phyloP scores from a whole-genome alignment of 495 filamentous ascomycete genomes.

The Aspergillus taichungensis region DNA sequence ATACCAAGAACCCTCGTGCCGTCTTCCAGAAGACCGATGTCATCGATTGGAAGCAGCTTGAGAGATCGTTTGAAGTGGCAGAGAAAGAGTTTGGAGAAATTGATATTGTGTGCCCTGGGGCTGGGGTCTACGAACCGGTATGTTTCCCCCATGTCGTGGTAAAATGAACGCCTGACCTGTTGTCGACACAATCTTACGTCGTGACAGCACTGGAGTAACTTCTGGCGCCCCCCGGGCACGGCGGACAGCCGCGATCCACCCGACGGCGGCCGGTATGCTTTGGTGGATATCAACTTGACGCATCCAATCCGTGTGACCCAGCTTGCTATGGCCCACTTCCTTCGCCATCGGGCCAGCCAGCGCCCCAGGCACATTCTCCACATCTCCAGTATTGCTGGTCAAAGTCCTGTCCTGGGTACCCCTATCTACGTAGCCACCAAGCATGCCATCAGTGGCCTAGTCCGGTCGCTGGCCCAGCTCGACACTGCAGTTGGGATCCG shows the following conservation, averaged over 20 bases:
- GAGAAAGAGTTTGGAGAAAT: constrained; percentile 46
- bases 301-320: constrained; percentile 62
- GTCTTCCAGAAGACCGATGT: constrained; percentile 60
- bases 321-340: constrained; percentile 53
- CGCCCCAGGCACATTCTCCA: constrained; percentile 47
- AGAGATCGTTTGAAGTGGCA: constrained; percentile 47
- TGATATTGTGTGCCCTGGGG: constrained; percentile 61
- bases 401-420: constrained; percentile 35
- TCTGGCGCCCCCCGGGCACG: constrained; percentile 55
- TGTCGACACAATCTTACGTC: background rate
- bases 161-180: background rate
- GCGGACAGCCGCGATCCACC: constrained; percentile 39
- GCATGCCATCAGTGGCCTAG: constrained; percentile 53
- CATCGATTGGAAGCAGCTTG: constrained; percentile 48
- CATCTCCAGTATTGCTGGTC: constrained; percentile 57
- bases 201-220: constrained; percentile 49
- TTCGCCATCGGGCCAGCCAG: constrained; percentile 20
- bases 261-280: constrained; percentile 41
- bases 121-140: constrained; percentile 60
- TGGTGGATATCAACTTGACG: constrained; percentile 58
- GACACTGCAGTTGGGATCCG: constrained; percentile 46
- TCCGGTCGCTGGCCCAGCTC: constrained; percentile 43
- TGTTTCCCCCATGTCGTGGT: constrained; percentile 2
- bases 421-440: constrained; percentile 58
- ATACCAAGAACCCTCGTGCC: constrained; percentile 26